Evolutionary conservation across 148 eudicot species (phyloP).

Genomic region (Chenopodium quinoa): DNA sequence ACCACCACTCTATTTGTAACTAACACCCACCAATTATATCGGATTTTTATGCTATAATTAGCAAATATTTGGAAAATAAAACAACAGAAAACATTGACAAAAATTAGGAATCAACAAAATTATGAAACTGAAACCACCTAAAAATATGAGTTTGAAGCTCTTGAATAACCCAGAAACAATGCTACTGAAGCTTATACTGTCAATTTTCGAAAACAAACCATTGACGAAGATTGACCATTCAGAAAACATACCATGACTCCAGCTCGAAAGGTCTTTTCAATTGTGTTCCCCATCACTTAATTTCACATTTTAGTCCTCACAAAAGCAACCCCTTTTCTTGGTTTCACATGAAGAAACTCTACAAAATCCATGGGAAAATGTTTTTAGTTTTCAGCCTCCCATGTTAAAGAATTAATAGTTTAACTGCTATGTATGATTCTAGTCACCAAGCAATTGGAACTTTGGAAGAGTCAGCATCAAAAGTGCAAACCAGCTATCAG

Average conservation of each 20-base stretch:
- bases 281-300: slow-evolving; percentile 79
- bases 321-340: slow-evolving; percentile 99
- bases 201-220: too few species aligned
- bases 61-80: too few species aligned
- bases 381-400: not conserved
- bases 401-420: not conserved
- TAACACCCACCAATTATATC: not conserved
- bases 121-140: too few species aligned
- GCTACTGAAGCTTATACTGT: too few species aligned
- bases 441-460: not conserved
- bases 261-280: slow-evolving; percentile 95
- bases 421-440: not conserved
- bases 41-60: slow-evolving; percentile 1
- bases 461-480: slow-evolving; percentile 3
- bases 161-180: too few species aligned
- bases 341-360: slow-evolving; percentile 98
- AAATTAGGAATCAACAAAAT: too few species aligned
- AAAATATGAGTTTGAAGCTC: too few species aligned
- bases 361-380: slow-evolving; percentile 18
- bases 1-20: not conserved
- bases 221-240: not conserved
- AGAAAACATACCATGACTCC: slow-evolving; percentile 67
- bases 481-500: not conserved
- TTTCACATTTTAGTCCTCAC: slow-evolving; percentile 90
- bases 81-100: too few species aligned